Conservation (phyloP, 495 filamentous ascomycete genomes). For the Daldinia grandis region DNA sequence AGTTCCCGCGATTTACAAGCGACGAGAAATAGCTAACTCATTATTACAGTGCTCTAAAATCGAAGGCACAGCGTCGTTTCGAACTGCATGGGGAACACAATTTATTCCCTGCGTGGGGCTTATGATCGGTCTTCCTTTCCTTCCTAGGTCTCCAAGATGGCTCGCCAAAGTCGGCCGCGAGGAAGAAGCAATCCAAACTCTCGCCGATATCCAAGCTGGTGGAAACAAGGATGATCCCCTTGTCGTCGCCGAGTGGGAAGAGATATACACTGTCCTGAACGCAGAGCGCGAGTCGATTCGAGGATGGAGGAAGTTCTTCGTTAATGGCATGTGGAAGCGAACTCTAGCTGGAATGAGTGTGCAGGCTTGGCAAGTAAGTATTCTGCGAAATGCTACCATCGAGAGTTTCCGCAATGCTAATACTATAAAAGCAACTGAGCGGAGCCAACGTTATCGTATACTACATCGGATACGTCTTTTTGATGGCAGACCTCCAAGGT, state of each 20-base stretch:
- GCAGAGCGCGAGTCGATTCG: constrained; percentile 62
- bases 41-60: constrained; percentile 63
- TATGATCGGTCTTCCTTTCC: constrained; percentile 70
- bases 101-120: constrained; percentile 72
- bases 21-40: constrained; percentile 54
- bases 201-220: constrained; percentile 74
- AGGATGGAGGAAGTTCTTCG: constrained; percentile 68
- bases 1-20: not conserved
- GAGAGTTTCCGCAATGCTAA: constrained; percentile 49
- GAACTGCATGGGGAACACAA: constrained; percentile 77
- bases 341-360: constrained; percentile 74
- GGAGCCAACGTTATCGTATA: constrained; percentile 77
- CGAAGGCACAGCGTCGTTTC: constrained; percentile 68
- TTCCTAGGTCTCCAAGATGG: constrained; percentile 78
- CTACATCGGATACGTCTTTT: constrained; percentile 76
- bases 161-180: constrained; percentile 72
- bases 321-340: constrained; percentile 74
- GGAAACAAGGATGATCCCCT: constrained; percentile 71
- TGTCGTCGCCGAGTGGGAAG: constrained; percentile 77
- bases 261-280: constrained; percentile 67
- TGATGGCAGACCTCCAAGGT: constrained; percentile 70
- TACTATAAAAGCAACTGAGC: constrained; percentile 70
- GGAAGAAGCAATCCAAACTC: constrained; percentile 70
- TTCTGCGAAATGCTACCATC: not conserved
- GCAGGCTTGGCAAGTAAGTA: constrained; percentile 59